phyloP scores from a whole-genome alignment of 768 basidiomycete species.

The Phlegmacium glaucopus region DNA sequence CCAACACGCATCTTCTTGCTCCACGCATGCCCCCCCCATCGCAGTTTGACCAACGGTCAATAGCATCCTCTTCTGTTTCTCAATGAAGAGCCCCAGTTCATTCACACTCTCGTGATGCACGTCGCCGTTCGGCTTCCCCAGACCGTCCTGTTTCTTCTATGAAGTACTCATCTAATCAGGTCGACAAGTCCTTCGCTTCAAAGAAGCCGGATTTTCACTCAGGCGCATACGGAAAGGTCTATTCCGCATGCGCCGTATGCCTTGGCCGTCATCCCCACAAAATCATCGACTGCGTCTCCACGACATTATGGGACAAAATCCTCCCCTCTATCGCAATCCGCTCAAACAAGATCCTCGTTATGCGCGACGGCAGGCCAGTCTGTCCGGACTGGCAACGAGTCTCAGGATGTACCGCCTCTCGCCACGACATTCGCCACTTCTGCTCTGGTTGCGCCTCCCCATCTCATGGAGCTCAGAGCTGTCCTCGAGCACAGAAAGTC shows the following conservation, averaged over 20 bases:
- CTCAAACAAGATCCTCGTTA: constrained; percentile 7
- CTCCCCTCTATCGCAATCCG: constrained; percentile 11
- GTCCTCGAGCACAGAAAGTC: constrained; percentile 29
- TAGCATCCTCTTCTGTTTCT: no score
- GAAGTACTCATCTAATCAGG: no score
- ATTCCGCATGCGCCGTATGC: constrained; percentile 20
- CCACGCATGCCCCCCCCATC: no score
- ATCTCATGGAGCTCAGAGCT: constrained; percentile 31
- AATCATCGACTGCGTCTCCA: constrained; percentile 1
- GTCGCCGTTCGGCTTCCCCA: no score
- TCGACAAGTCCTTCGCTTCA: background rate
- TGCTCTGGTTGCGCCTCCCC: constrained; percentile 35
- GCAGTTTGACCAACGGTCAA: no score
- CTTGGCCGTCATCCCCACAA: constrained; percentile 24
- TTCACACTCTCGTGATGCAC: no score
- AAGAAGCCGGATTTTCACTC: background rate
- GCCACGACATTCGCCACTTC: constrained; percentile 20
- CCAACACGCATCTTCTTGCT: no score
- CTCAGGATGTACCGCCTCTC: constrained; percentile 18
- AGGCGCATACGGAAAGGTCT: background rate
- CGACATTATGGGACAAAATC: constrained; percentile 18
- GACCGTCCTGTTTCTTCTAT: no score
- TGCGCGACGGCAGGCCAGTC: constrained; percentile 6
- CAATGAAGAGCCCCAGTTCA: no score
- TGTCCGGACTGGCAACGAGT: constrained; percentile 29